Evolutionary conservation across 345 rosid genomes (phyloP), one percentile per base, ranked within the genome.

Genomic region (Populus ilicifolia): DNA sequence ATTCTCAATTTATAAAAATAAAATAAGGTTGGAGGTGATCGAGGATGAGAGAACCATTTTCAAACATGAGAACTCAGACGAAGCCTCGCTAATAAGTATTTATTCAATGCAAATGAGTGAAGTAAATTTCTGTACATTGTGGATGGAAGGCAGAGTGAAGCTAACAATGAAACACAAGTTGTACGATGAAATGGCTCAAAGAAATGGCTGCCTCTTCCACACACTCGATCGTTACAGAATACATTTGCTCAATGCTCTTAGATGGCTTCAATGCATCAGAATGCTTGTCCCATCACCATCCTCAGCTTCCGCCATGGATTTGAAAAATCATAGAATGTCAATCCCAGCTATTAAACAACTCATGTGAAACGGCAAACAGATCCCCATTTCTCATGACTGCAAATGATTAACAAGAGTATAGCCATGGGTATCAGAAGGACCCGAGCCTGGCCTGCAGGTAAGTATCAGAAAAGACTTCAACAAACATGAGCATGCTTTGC

Each of bases 341-440:
- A 50, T 38, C 71, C 54, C 61, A 27, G 35, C 39, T 23, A 23
- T 33, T 25, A 77, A 35, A 17, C 14, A 13, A 7, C 35, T 54
- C 77, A 30, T 52, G 46, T 16, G 46, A 21, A 5, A 66, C 14
- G 11, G 70, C 61, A 39, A 12, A 80, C 72, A 29, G 27, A 77
- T 72, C 30, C 62, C 80, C 80, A 61, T 41, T 12, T 29, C 48
- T 93, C 89, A 95, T 8, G 84, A 89, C 83, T 85, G 93, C 81
- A 89, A 69, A 86, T 95, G 97, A 77, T 91, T 65, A 68, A 91
- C 97, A n/a, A 95, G 94, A 63, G 90, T 83, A 62, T 83, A 91
- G 77, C 96, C 94, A 0, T 81, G 87, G n/a, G 90, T 90, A 80
- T 93, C 98, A 21, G 98, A 93, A 69, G 99, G 94, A 80, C 93